Conservation (phyloP, 768 basidiomycete genomes). For the Auricularia cornea region DNA sequence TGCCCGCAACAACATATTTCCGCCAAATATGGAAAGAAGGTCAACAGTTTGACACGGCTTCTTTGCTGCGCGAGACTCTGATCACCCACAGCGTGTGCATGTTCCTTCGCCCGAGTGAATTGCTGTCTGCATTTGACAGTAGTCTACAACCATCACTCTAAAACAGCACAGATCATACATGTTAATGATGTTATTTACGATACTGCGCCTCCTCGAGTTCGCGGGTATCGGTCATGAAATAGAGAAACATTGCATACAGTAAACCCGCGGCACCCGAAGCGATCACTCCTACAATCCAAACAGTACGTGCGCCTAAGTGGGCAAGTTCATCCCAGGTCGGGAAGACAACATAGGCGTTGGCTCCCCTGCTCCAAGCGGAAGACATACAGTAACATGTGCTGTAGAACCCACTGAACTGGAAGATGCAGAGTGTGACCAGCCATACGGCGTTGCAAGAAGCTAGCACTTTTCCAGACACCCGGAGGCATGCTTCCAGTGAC, state of each 20-base stretch:
- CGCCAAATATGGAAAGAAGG: no score
- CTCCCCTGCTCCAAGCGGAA: constrained; percentile 9
- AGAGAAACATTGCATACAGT: neutral
- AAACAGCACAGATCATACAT: no score
- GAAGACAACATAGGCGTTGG: neutral
- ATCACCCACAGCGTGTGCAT: no score
- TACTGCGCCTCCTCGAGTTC: no score
- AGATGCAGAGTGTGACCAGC: constrained; percentile 19
- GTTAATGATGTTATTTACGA: no score
- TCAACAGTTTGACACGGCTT: no score
- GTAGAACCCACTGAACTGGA: constrained; percentile 23
- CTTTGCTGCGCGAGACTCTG: no score
- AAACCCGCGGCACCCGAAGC: neutral
- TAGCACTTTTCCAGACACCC: constrained; percentile 20
- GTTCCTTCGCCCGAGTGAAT: no score
- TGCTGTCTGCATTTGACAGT: no score
- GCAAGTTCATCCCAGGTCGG: neutral
- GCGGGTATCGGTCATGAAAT: neutral
- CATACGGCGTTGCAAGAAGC: constrained; percentile 22
- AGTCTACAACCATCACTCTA: no score
- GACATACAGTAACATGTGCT: constrained; percentile 24
- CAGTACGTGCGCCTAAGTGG: neutral
- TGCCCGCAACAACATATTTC: no score
- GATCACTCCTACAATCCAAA: neutral
- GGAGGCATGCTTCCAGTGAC: constrained; percentile 12